Evolutionary conservation across 2,329 filamentous ascomycete species (phyloP).

Genomic region (Monilinia vaccinii-corymbosi): DNA sequence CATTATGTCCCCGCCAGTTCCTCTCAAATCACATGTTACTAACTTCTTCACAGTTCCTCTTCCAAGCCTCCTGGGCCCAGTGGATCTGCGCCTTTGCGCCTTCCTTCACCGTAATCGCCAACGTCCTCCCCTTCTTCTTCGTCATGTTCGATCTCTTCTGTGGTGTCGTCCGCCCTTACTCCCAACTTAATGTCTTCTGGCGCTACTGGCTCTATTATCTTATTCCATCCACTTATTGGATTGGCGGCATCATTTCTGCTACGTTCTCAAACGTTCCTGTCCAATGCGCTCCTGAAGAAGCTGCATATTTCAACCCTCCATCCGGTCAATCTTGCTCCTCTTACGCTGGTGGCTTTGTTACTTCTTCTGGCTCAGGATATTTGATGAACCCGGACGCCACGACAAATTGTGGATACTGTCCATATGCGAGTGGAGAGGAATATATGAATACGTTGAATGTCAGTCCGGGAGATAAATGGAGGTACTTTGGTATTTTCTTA

Average conservation of each 20-base stretch:
- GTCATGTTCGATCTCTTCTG: constrained; percentile 63
- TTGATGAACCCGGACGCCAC: constrained; percentile 52
- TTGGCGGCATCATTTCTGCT: constrained; percentile 58
- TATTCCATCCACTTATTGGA: constrained; percentile 61
- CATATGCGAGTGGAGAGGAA: constrained; percentile 50
- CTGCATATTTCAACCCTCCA: constrained; percentile 56
- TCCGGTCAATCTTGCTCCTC: constrained; percentile 51
- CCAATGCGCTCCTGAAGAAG: constrained; percentile 42
- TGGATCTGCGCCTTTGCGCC: constrained; percentile 72
- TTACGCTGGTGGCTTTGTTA: constrained; percentile 55
- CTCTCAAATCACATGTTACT: not conserved
- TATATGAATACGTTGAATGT: constrained; percentile 53
- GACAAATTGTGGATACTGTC: constrained; percentile 59
- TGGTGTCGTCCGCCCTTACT: constrained; percentile 66
- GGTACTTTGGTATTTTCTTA: constrained; percentile 63
- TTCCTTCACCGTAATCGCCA: constrained; percentile 68
- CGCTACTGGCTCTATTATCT: constrained; percentile 44
- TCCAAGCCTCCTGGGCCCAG: constrained; percentile 58
- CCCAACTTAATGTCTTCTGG: constrained; percentile 31
- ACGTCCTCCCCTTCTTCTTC: constrained; percentile 35
- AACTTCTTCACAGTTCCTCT: not conserved
- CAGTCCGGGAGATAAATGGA: constrained; percentile 53
- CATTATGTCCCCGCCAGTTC: not conserved
- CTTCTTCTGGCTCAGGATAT: constrained; percentile 43
- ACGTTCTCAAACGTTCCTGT: constrained; percentile 46